Percentiles rank a stretch among this genome's conserved stretches.
Conservation (phyloP, 208 protist species). For the Herpetomonas tarakana region DNA sequence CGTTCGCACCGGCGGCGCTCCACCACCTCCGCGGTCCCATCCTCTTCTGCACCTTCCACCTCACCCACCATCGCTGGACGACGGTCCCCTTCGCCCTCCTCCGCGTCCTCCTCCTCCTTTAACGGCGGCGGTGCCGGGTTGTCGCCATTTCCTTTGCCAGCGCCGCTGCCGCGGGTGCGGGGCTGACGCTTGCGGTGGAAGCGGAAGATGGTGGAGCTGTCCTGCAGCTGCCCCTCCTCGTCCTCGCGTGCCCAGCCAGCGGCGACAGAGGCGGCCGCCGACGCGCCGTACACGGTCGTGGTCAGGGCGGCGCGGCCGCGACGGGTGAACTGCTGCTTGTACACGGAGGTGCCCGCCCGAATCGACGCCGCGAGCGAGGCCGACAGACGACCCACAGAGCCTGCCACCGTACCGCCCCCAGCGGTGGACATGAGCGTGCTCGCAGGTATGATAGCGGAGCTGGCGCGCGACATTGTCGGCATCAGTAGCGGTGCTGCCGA, state of each 20-base stretch:
- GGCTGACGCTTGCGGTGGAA: constrained; percentile 41
- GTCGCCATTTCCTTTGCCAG: constrained; percentile 7
- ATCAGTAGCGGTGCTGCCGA: constrained; percentile 43
- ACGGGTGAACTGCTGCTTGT: constrained; percentile 52
- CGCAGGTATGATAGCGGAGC: constrained; percentile 82
- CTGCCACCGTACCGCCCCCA: constrained; percentile 4
- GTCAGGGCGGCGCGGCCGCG: constrained; percentile 68
- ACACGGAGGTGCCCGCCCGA: constrained; percentile 55
- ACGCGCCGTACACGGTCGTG: constrained; percentile 79
- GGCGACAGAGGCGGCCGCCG: constrained; percentile 70
- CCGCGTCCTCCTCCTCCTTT: constrained; percentile 1
- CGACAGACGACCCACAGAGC: constrained; percentile 30
- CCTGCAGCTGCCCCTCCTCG: constrained; percentile 44
- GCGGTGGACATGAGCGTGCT: constrained; percentile 40
- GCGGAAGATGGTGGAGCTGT: constrained; percentile 80
- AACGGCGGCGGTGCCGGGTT: not conserved
- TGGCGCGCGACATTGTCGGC: constrained; percentile 76
- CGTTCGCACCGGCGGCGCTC: constrained; percentile 16
- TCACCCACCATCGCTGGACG: not conserved
- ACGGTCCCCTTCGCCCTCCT: constrained; percentile 8
- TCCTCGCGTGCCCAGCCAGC: constrained; percentile 53
- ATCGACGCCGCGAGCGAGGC: constrained; percentile 80
- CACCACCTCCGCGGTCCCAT: not conserved
- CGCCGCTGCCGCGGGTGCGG: not conserved
- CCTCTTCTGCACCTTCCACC: constrained; percentile 10